Percentiles rank a stretch among this genome's conserved stretches.
phyloP scores from a whole-genome alignment of 768 basidiomycete genomes.

The Mycena floridula region DNA sequence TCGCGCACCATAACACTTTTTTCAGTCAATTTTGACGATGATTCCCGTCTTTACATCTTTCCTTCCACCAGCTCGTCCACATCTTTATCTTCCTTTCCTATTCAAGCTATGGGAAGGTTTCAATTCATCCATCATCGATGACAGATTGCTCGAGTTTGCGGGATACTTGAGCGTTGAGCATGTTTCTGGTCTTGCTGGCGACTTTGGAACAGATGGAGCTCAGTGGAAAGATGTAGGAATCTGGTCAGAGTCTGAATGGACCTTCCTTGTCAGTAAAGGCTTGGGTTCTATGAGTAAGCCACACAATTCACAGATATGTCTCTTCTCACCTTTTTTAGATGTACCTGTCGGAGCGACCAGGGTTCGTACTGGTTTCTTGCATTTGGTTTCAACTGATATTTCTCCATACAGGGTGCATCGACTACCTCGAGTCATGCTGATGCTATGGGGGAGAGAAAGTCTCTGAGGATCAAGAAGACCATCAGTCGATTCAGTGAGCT shows the following conservation, averaged over 20 bases:
- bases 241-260: constrained; percentile 82
- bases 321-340: constrained; percentile 29
- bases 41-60: constrained; percentile 74
- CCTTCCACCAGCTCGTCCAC: constrained; percentile 59
- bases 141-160: constrained; percentile 65
- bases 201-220: constrained; percentile 48
- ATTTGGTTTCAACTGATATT: constrained; percentile 1
- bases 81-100: constrained; percentile 64
- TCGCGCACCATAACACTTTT: constrained; percentile 1
- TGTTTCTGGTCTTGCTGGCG: constrained; percentile 48
- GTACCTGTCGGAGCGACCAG: constrained; percentile 67
- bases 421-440: constrained; percentile 71
- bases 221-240: constrained; percentile 85
- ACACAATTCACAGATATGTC: constrained; percentile 1
- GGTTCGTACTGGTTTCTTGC: constrained; percentile 28
- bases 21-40: constrained; percentile 64
- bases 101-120: constrained; percentile 79
- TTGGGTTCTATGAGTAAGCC: constrained; percentile 70
- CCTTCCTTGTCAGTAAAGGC: constrained; percentile 75
- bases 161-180: constrained; percentile 70
- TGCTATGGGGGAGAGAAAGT: constrained; percentile 45
- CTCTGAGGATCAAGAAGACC: constrained; percentile 62
- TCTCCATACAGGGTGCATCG: constrained; percentile 43
- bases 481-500: constrained; percentile 57
- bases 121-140: constrained; percentile 68